Percentiles rank a stretch among this genome's conserved stretches.
phyloP scores from a whole-genome alignment of 768 basidiomycete species.

The Tylopilus felleus region DNA sequence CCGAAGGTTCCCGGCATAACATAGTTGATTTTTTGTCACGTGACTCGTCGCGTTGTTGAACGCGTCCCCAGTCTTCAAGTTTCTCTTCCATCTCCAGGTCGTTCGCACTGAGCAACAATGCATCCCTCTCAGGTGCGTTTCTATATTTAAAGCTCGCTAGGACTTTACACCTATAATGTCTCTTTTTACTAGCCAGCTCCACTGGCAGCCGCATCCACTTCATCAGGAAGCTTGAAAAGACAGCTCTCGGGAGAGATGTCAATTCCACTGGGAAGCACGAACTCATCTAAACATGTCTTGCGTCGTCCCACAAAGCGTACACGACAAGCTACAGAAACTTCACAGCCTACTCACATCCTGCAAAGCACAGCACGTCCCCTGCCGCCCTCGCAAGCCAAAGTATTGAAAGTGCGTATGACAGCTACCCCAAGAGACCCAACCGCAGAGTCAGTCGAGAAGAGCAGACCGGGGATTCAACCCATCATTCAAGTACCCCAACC shows the following conservation, averaged over 20 bases:
- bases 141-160: no score
- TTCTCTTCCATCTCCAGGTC: not conserved
- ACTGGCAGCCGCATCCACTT: conserved; percentile 16
- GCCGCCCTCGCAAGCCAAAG: conserved; percentile 9
- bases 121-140: conserved; percentile 16
- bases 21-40: conserved; percentile 26
- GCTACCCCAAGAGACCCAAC: not conserved
- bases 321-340: conserved; percentile 5
- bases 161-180: not conserved
- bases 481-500: conserved; percentile 3
- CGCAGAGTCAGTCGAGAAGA: not conserved
- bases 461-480: conserved; percentile 4
- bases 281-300: not conserved
- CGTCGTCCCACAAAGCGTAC: conserved; percentile 21
- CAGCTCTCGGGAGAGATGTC: conserved; percentile 19
- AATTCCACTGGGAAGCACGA: not conserved
- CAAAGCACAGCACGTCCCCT: conserved; percentile 3
- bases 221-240: conserved; percentile 21
- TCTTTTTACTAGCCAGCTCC: conserved; percentile 6
- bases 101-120: conserved; percentile 5
- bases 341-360: conserved; percentile 8
- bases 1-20: no score
- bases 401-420: conserved; percentile 2
- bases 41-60: conserved; percentile 14
- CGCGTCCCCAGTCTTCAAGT: not conserved